A percentile compares a stretch with the other conserved stretches of the same genome.
phyloP scores from a whole-genome alignment of 345 rosid genomes.

The Salix dunnii region DNA sequence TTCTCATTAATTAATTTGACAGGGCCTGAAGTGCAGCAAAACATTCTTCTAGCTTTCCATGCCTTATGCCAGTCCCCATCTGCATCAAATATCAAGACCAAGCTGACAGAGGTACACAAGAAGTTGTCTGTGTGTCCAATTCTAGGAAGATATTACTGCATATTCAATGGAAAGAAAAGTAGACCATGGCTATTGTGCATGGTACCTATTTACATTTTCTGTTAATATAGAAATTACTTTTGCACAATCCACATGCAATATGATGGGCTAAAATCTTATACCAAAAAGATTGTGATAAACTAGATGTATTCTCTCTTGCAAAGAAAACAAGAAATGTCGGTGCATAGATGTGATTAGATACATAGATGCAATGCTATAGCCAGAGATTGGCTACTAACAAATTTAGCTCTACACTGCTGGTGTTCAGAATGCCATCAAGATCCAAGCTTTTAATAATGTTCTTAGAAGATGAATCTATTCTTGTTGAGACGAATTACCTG shows the following conservation, averaged over 20 bases:
- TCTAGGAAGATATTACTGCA: background rate
- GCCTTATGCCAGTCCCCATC: conserved; percentile 56
- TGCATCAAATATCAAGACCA: conserved; percentile 41
- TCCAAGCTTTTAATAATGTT: background rate
- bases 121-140: background rate
- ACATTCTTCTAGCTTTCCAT: conserved; percentile 50
- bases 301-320: background rate
- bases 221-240: background rate
- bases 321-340: background rate
- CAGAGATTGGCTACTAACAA: background rate
- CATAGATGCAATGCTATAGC: background rate
- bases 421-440: background rate
- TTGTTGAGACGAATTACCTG: background rate
- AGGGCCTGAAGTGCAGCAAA: conserved; percentile 48
- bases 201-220: background rate
- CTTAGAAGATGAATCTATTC: background rate
- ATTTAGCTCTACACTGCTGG: background rate
- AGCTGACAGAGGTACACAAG: conserved; percentile 48
- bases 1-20: conserved; percentile 48
- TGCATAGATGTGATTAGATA: background rate
- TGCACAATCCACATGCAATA: background rate
- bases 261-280: background rate
- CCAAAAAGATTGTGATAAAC: background rate
- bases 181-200: background rate
- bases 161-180: conserved; percentile 7